Evolutionary conservation across 148 eudicot species (phyloP), one percentile per base, ranked within the genome.

Genomic region (Rheum nobile): DNA sequence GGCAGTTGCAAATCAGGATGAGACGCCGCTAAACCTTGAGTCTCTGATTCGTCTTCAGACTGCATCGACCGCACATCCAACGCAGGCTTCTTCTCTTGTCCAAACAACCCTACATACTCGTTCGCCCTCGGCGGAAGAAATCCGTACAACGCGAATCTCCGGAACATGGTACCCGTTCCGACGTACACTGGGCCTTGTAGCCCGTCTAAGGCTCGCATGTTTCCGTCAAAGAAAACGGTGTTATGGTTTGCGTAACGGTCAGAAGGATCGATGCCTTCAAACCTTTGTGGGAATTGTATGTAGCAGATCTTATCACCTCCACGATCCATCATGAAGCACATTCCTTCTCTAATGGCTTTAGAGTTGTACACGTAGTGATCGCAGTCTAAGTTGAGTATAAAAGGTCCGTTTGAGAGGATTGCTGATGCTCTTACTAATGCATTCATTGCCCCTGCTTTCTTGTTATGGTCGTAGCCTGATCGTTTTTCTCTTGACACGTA

Each of bases 361-460:
- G 86, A 86, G 29, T 93, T 93, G 75, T 90, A 88, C 24, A 93
- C 14, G 41, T 93, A 93, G 75, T 93, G 98, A 67, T 93, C 98
- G 65, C 98, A 93, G 57, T 93, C 96, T 83, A 93, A 77, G 86
- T 93, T 93, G 65, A 93, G 91, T 44, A 93, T 93, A 54, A 93
- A 93, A 4, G 98, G 91, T 17, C 96, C 98, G 22, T 93, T 93
- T 34, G 96, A 93, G 39, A 93, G 85, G 71, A 90, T 81, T 1
- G 98, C 98, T 0, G 98, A 93, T 65, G 91, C 96, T 78, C 98
- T 83, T 37, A 93, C 98, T 77, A 93, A 69, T 5, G 93, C 91
- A 41, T 93, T 93, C 98, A 93, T 93, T 37, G 98, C 98, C 54
- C 98, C 98, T 0, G 98, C 98, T 81, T 93, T 93, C 80, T 93